A percentile compares a stretch with the other conserved stretches of the same genome.
Conservation (phyloP, 2,329 filamentous ascomycete species). For the Paraphaeosphaeria minitans region DNA sequence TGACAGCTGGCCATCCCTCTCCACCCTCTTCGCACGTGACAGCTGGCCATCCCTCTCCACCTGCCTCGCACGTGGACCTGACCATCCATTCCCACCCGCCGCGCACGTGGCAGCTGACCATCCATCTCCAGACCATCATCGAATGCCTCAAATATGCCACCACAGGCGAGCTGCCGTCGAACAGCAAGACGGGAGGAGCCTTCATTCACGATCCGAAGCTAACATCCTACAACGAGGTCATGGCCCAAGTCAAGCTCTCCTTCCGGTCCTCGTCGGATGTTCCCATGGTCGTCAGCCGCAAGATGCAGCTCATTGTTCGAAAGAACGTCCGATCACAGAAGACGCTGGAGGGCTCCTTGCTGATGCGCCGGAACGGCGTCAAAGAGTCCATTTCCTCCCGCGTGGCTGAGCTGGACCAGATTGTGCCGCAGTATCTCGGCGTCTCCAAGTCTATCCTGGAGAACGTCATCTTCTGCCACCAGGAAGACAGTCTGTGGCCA, state of each 20-base stretch:
- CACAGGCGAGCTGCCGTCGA: slow-evolving; percentile 89
- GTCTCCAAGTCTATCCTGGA: slow-evolving; percentile 90
- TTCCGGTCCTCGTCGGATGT: slow-evolving; percentile 80
- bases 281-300: slow-evolving; percentile 82
- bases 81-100: not conserved
- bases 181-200: slow-evolving; percentile 82
- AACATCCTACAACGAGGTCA: slow-evolving; percentile 82
- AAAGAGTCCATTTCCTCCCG: slow-evolving; percentile 78
- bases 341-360: slow-evolving; percentile 79
- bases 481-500: slow-evolving; percentile 97
- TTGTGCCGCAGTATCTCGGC: slow-evolving; percentile 84
- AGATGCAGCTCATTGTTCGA: slow-evolving; percentile 83
- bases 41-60: not conserved
- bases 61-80: slow-evolving; percentile 9
- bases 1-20: slow-evolving; percentile 1
- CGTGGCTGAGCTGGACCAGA: slow-evolving; percentile 78
- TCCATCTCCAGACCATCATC: slow-evolving; percentile 79
- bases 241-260: slow-evolving; percentile 88
- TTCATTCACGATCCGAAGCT: slow-evolving; percentile 99
- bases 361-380: slow-evolving; percentile 80
- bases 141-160: slow-evolving; percentile 98
- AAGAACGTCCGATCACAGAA: slow-evolving; percentile 78
- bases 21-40: slow-evolving; percentile 10
- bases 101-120: slow-evolving; percentile 9
- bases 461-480: slow-evolving; percentile 97